Conservation (phyloP, 257 asterid species). For the Solanum etuberosum region DNA sequence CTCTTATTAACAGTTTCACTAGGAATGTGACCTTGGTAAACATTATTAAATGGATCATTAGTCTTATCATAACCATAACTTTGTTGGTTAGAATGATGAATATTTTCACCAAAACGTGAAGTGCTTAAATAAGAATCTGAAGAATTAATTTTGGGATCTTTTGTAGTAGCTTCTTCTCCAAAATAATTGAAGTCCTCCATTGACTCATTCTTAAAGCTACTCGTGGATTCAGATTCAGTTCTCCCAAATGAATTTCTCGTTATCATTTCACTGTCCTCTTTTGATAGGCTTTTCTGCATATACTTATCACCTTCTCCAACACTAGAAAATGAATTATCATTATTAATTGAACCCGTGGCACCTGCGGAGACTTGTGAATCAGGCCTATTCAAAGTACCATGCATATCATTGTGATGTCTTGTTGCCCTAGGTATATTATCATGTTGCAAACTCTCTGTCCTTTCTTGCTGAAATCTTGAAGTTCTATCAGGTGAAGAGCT, state of each 20-base stretch:
- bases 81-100: constrained; percentile 27
- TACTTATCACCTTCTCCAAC: constrained; percentile 19
- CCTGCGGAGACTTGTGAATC: constrained; percentile 17
- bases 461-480: constrained; percentile 18
- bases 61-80: constrained; percentile 21
- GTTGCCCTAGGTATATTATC: constrained; percentile 14
- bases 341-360: constrained; percentile 26
- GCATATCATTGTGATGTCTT: neutral
- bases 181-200: constrained; percentile 15
- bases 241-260: constrained; percentile 9
- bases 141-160: constrained; percentile 27
- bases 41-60: constrained; percentile 16
- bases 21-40: constrained; percentile 10
- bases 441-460: constrained; percentile 11
- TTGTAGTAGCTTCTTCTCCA: constrained; percentile 26
- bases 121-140: constrained; percentile 32
- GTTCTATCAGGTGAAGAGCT: constrained; percentile 9
- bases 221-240: constrained; percentile 25
- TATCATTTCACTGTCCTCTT: constrained; percentile 13
- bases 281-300: constrained; percentile 16
- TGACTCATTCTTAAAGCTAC: constrained; percentile 14
- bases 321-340: constrained; percentile 9
- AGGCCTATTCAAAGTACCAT: constrained; percentile 1
- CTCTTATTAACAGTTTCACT: constrained; percentile 22
- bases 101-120: constrained; percentile 31